Percentiles rank a stretch among this genome's conserved stretches.
Conservation (phyloP, 805 yeast species). For the Teunomyces barrocoloradensis region DNA sequence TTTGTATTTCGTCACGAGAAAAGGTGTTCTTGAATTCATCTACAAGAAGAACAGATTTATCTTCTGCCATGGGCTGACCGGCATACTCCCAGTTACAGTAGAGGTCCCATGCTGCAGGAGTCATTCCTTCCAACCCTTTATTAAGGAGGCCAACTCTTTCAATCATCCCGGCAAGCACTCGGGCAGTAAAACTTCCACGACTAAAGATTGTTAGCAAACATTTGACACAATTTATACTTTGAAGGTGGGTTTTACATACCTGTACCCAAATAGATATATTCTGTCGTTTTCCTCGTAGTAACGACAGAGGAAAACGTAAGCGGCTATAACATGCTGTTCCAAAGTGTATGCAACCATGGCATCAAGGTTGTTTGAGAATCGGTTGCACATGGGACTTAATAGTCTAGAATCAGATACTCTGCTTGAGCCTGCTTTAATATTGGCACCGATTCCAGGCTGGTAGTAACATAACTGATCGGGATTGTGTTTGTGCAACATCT, state of each 20-base stretch:
- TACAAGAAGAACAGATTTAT: constrained; percentile 43
- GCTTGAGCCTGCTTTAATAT: constrained; percentile 40
- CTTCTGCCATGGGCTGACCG: constrained; percentile 52
- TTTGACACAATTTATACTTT: background rate
- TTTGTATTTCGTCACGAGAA: constrained; percentile 41
- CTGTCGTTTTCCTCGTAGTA: constrained; percentile 49
- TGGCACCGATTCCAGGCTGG: constrained; percentile 66
- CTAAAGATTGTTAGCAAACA: constrained; percentile 12
- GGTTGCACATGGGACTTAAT: constrained; percentile 7
- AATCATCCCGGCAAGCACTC: constrained; percentile 64
- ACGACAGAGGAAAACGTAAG: constrained; percentile 51
- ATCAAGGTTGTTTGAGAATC: constrained; percentile 26
- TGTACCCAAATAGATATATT: constrained; percentile 58
- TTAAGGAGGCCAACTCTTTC: constrained; percentile 60
- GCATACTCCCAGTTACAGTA: constrained; percentile 60
- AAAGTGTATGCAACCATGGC: constrained; percentile 53
- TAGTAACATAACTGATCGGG: constrained; percentile 54
- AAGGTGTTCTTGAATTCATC: constrained; percentile 56
- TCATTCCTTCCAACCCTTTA: constrained; percentile 54
- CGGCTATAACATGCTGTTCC: constrained; percentile 55
- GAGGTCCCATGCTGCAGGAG: constrained; percentile 60
- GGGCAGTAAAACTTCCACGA: constrained; percentile 65
- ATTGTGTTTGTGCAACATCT: constrained; percentile 47
- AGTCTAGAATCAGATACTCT: constrained; percentile 18
- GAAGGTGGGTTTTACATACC: constrained; percentile 17